Conservation (phyloP, 1,284 basidiomycete species). For the Flammula alnicola region DNA sequence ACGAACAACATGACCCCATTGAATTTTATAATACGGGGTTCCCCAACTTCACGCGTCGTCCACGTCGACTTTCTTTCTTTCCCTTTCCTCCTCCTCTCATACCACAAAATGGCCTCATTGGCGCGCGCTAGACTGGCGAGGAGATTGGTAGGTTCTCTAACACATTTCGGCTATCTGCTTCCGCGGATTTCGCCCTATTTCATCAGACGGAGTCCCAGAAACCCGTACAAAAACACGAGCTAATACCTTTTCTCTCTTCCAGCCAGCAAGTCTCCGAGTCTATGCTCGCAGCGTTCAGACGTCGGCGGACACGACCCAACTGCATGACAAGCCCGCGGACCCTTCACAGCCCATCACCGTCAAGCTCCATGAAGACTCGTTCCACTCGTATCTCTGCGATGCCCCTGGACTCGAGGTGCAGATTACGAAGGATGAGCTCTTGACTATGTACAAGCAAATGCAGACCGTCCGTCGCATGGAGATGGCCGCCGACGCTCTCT, state of each 20-base stretch:
- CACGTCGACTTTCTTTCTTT: constrained; percentile 9
- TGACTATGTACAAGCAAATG: constrained; percentile 94
- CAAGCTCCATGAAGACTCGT: constrained; percentile 78
- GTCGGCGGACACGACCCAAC: constrained; percentile 65
- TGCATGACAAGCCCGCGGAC: constrained; percentile 55
- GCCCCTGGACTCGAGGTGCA: constrained; percentile 81
- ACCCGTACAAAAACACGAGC: constrained; percentile 10
- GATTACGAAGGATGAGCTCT: constrained; percentile 84
- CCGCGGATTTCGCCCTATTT: neutral
- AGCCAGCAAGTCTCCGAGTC: constrained; percentile 7
- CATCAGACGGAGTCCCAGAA: too few species aligned
- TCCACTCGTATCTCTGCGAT: constrained; percentile 80
- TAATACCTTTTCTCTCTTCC: constrained; percentile 1
- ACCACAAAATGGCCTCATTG: constrained; percentile 25
- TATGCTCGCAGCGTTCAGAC: neutral
- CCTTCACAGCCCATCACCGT: constrained; percentile 77
- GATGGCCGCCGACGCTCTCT: constrained; percentile 92
- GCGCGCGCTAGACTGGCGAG: constrained; percentile 19
- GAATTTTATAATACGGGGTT: neutral
- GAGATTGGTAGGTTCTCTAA: constrained; percentile 18
- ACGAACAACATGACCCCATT: too few species aligned
- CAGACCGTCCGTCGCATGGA: constrained; percentile 95
- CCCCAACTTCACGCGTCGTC: constrained; percentile 16
- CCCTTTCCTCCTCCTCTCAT: neutral
- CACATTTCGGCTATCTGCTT: neutral